These are phyloP conservation scores for Didymella lethalis DNA, from an alignment of 2,329 filamentous ascomycete species.

Conservation along the genomic window DNA sequence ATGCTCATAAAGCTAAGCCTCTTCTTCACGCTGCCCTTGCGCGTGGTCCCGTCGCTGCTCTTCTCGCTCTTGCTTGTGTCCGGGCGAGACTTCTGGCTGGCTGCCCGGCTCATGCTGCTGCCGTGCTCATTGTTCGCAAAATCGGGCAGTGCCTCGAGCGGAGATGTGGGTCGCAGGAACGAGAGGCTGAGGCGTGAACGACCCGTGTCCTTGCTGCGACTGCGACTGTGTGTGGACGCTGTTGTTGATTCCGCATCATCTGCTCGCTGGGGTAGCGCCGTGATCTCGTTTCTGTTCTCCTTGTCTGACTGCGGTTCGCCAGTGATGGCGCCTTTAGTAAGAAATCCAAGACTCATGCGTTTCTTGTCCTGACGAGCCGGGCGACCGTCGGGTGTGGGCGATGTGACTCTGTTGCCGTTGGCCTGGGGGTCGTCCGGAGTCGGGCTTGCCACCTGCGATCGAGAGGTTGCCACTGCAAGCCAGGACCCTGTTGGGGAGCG, in stretches of 20 bases:
- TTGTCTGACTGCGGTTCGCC: slow-evolving; percentile 36
- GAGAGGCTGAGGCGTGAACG: slow-evolving; percentile 41
- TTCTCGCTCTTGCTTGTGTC: slow-evolving; percentile 51
- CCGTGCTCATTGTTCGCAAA: slow-evolving; percentile 26
- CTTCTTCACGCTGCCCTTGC: slow-evolving; percentile 70
- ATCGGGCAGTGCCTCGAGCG: slow-evolving; percentile 42
- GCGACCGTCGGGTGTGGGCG: slow-evolving; percentile 34
- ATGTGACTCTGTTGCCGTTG: slow-evolving; percentile 37
- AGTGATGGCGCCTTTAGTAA: slow-evolving; percentile 46
- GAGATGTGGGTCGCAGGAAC: slow-evolving; percentile 42
- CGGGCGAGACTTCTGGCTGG: slow-evolving; percentile 37
- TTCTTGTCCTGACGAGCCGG: slow-evolving; percentile 51
- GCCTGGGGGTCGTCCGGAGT: slow-evolving; percentile 30
- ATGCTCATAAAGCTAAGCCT: slow-evolving; percentile 79
- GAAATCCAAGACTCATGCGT: slow-evolving; percentile 49
- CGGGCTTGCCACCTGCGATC: slow-evolving; percentile 40
- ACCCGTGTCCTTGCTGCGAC: slow-evolving; percentile 44
- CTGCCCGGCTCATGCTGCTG: slow-evolving; percentile 9
- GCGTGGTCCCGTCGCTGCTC: slow-evolving; percentile 54
- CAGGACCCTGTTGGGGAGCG: slow-evolving; percentile 48
- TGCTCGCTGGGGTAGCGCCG: slow-evolving; percentile 11
- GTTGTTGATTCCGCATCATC: slow-evolving; percentile 37
- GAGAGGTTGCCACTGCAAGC: slow-evolving; percentile 39
- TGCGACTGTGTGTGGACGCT: slow-evolving; percentile 36
- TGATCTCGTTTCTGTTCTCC: slow-evolving; percentile 22